Percentiles rank a stretch among this genome's conserved stretches.
Conservation (phyloP, 1,284 basidiomycete genomes). For the Abortiporus biennis region DNA sequence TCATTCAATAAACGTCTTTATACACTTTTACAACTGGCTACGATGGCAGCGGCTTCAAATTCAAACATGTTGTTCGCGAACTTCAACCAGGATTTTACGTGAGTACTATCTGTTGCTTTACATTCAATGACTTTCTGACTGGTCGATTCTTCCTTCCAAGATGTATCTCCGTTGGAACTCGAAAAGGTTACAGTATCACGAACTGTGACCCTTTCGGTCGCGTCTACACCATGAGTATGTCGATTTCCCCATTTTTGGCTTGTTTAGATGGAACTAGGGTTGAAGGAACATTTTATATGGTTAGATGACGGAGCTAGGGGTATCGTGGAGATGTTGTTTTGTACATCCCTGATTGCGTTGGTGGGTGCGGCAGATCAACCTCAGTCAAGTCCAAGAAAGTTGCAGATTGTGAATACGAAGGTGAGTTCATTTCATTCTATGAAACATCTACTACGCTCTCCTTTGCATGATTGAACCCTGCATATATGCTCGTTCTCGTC, state of each 20-base stretch:
- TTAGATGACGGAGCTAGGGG: conserved; percentile 88
- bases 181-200: conserved; percentile 94
- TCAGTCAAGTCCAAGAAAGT: conserved; percentile 81
- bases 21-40: too few species aligned
- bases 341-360: conserved; percentile 93
- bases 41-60: conserved; percentile 31
- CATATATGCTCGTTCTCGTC: neutral
- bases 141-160: conserved; percentile 31
- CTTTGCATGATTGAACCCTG: neutral
- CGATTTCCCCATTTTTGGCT: neutral
- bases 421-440: conserved; percentile 33
- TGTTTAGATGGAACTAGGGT: neutral
- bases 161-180: conserved; percentile 92
- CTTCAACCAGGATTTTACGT: conserved; percentile 88
- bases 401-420: conserved; percentile 99
- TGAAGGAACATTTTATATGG: neutral
- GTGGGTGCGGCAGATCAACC: conserved; percentile 92
- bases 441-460: too few species aligned
- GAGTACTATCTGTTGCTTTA: conserved; percentile 22
- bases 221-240: conserved; percentile 90
- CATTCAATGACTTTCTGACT: conserved; percentile 9
- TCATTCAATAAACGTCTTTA: too few species aligned
- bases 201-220: conserved; percentile 98
- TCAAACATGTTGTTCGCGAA: conserved; percentile 76
- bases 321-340: conserved; percentile 99